Conservation (phyloP, 495 filamentous ascomycete genomes). For the Aspergillus panamensis region DNA sequence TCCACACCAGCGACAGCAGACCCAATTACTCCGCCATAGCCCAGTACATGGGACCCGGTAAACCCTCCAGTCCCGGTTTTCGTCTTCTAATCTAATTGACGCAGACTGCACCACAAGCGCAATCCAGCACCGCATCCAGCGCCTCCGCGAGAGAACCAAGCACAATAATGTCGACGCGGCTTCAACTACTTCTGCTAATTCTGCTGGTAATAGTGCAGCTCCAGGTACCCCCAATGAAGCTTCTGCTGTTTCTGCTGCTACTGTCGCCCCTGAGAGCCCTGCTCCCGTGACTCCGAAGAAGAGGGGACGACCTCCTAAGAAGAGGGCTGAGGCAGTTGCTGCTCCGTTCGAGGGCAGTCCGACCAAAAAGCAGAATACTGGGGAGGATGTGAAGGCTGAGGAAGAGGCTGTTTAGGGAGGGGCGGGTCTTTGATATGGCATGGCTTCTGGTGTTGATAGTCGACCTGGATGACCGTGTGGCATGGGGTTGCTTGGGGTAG, state of each 20-base stretch:
- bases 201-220: too few relatives aligned
- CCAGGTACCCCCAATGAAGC: too few relatives aligned
- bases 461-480: too few relatives aligned
- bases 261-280: not conserved
- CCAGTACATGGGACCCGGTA: constrained; percentile 29
- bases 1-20: constrained; percentile 20
- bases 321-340: not conserved
- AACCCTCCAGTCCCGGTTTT: not conserved
- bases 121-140: constrained; percentile 28
- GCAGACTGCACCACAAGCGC: constrained; percentile 31
- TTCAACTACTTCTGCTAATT: not conserved
- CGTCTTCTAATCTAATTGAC: not conserved
- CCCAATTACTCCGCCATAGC: constrained; percentile 24
- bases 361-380: not conserved
- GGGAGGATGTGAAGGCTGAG: not conserved
- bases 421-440: too few relatives aligned
- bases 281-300: not conserved
- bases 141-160: constrained; percentile 22
- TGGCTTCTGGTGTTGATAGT: too few relatives aligned
- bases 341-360: not conserved
- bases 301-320: not conserved
- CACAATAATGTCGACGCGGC: not conserved
- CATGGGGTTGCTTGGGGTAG: too few relatives aligned
- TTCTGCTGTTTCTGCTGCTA: not conserved
- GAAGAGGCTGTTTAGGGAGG: too few relatives aligned